Evolutionary conservation across 2,329 filamentous ascomycete species (phyloP).

Genomic region (Cercospora sp.): DNA sequence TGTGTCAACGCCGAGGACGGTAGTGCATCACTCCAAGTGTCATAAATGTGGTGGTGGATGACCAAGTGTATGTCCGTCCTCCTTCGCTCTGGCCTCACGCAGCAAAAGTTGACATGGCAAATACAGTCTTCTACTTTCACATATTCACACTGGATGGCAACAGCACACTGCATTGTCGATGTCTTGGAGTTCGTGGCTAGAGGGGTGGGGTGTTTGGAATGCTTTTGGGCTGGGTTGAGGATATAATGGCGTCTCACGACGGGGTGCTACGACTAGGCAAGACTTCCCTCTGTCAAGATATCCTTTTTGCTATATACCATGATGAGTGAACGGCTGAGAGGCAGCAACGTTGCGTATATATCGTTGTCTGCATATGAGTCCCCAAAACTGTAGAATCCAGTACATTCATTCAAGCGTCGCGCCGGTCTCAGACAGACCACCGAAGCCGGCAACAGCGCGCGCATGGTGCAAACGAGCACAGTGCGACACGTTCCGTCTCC

Average conservation of each 20-base stretch:
- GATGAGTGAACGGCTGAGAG: constrained; percentile 19
- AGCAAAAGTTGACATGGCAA: not conserved
- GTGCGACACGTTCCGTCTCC: not conserved
- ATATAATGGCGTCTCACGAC: constrained; percentile 25
- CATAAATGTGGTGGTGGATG: constrained; percentile 48
- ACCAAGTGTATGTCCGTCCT: constrained; percentile 2
- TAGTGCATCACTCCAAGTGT: constrained; percentile 53
- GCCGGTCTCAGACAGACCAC: not conserved
- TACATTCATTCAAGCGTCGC: not conserved
- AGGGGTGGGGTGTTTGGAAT: not conserved
- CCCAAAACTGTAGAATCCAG: not conserved
- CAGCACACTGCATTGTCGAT: constrained; percentile 22
- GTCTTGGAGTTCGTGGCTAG: constrained; percentile 9
- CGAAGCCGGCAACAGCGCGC: not conserved
- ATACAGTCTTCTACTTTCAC: not conserved
- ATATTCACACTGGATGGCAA: constrained; percentile 8
- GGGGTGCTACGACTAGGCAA: constrained; percentile 1
- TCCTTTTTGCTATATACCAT: constrained; percentile 21
- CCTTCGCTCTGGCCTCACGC: not conserved
- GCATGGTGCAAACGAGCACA: not conserved
- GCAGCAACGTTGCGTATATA: not conserved
- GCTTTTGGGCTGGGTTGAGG: constrained; percentile 2
- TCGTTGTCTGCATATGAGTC: not conserved
- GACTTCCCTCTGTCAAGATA: not conserved
- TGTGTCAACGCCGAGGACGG: constrained; percentile 45